These are phyloP conservation scores for Amanita rimosa DNA, from an alignment of 768 basidiomycete species.

Conservation along the genomic window DNA sequence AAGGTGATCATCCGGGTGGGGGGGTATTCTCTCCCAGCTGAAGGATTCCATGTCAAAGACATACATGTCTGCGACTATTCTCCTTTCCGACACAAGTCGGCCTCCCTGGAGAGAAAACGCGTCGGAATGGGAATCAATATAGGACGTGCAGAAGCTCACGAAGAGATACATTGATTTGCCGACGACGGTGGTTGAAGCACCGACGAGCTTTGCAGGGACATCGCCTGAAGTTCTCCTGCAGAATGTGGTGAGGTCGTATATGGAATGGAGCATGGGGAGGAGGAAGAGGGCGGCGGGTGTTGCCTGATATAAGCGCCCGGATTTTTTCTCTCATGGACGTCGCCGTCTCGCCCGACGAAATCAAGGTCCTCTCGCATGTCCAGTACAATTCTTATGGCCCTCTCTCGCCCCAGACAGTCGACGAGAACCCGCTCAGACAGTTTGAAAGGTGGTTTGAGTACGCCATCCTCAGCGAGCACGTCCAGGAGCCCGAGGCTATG, in stretches of 20 bases:
- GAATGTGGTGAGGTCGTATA: slow-evolving; percentile 83
- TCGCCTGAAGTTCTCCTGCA: slow-evolving; percentile 76
- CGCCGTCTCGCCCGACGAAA: slow-evolving; percentile 37
- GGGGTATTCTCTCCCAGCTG: slow-evolving; percentile 62
- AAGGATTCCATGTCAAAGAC: slow-evolving; percentile 77
- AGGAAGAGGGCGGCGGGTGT: slow-evolving; percentile 8
- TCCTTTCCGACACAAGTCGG: slow-evolving; percentile 72
- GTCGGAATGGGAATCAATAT: slow-evolving; percentile 1
- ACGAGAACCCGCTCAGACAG: slow-evolving; percentile 65
- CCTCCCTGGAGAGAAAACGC: slow-evolving; percentile 48
- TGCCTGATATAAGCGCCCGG: background rate
- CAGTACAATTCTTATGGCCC: slow-evolving; percentile 65
- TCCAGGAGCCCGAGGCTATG: slow-evolving; percentile 88
- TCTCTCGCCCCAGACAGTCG: slow-evolving; percentile 50
- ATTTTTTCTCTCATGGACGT: slow-evolving; percentile 13
- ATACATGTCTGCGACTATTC: slow-evolving; percentile 88
- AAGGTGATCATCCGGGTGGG: slow-evolving; percentile 52
- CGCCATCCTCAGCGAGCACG: slow-evolving; percentile 36
- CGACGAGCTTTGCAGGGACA: slow-evolving; percentile 83
- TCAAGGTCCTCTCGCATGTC: slow-evolving; percentile 60
- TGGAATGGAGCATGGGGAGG: slow-evolving; percentile 51
- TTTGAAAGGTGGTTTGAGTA: slow-evolving; percentile 83
- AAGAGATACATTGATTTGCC: slow-evolving; percentile 87
- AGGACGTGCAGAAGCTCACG: slow-evolving; percentile 31
- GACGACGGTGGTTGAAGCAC: slow-evolving; percentile 84